A percentile compares a stretch with the other conserved stretches of the same genome.
Conservation (phyloP, 768 basidiomycete species). For the Porpolomopsis calyptriformis region DNA sequence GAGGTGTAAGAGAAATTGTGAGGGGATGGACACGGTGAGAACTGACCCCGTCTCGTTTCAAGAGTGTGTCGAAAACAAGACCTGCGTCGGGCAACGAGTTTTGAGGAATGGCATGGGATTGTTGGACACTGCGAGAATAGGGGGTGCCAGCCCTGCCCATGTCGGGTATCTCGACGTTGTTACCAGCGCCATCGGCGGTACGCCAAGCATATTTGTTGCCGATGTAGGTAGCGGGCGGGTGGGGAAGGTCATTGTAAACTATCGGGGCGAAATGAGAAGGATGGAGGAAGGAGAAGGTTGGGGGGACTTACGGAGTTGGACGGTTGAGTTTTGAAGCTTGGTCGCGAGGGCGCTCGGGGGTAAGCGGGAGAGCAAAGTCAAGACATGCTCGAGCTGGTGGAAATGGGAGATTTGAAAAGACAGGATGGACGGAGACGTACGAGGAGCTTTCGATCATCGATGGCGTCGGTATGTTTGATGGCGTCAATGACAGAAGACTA, state of each 20-base stretch:
- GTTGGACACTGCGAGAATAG: slow-evolving; percentile 77
- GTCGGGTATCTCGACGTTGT: slow-evolving; percentile 59
- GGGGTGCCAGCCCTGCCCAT: slow-evolving; percentile 72
- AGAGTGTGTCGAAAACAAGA: slow-evolving; percentile 68
- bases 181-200: slow-evolving; percentile 64
- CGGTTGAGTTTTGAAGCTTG: slow-evolving; percentile 32
- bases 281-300: not conserved
- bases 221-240: slow-evolving; percentile 64
- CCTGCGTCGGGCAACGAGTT: slow-evolving; percentile 72
- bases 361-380: slow-evolving; percentile 51
- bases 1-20: not conserved
- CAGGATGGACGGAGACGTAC: slow-evolving; percentile 29
- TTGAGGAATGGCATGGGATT: slow-evolving; percentile 48
- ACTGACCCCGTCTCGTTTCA: slow-evolving; percentile 57
- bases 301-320: slow-evolving; percentile 44
- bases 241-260: slow-evolving; percentile 78
- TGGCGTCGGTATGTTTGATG: slow-evolving; percentile 44
- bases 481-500: slow-evolving; percentile 55
- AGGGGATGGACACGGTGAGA: not conserved
- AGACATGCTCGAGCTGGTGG: slow-evolving; percentile 57
- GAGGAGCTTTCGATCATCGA: slow-evolving; percentile 71
- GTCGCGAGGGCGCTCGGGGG: slow-evolving; percentile 34
- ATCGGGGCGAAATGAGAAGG: not conserved
- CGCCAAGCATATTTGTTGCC: slow-evolving; percentile 58
- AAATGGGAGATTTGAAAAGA: not conserved